A percentile compares a stretch with the other conserved stretches of the same genome.
Evolutionary conservation across 129 eudicot genomes (phyloP).

Genomic region (Saposhnikovia divaricata): DNA sequence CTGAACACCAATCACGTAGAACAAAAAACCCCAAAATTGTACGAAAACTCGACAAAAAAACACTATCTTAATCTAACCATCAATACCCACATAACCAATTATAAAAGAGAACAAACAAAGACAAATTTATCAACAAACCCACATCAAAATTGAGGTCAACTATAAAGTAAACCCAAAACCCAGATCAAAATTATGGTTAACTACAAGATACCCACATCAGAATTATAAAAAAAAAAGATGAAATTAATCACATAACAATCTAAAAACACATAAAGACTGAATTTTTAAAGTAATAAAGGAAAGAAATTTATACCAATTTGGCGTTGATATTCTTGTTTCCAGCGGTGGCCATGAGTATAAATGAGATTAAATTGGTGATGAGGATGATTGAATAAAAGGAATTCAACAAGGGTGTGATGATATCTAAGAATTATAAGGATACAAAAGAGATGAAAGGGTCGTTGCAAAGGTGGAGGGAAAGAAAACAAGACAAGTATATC

Average conservation of each 20-base stretch:
- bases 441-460: constrained; percentile 1
- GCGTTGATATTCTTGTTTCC: constrained; percentile 12
- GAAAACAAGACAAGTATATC: not conserved
- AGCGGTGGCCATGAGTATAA: not conserved
- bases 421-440: not conserved
- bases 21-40: not conserved
- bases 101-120: not conserved
- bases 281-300: not conserved
- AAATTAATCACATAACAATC: not conserved
- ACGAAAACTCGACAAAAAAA: not conserved
- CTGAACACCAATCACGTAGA: not conserved
- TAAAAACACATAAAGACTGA: not conserved
- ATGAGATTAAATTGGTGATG: not conserved
- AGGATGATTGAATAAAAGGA: not conserved
- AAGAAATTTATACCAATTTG: constrained; percentile 4
- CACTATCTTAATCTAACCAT: not conserved
- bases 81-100: not conserved
- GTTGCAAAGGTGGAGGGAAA: not conserved
- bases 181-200: constrained; percentile 2
- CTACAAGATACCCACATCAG: not conserved
- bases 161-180: constrained; percentile 4
- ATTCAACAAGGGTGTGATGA: not conserved
- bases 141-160: constrained; percentile 11
- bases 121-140: not conserved
- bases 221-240: not conserved